A percentile compares a stretch with the other conserved stretches of the same genome.
Conservation (phyloP, 2,329 filamentous ascomycete genomes). For the Pestalotiopsis sp. region DNA sequence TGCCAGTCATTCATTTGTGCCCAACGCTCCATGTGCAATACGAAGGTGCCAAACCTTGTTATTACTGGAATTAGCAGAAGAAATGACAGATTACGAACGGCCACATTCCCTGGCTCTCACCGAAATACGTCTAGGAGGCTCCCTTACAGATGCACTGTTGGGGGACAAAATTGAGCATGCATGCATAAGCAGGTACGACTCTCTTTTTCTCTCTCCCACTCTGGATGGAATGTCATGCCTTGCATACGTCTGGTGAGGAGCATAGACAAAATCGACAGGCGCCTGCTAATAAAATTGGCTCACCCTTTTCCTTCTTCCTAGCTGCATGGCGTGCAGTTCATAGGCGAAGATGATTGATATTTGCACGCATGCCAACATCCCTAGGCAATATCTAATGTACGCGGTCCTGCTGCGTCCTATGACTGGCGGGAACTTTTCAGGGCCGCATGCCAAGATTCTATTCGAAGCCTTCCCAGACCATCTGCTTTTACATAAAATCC, state of each 20-base stretch:
- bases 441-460: not conserved
- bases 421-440: not conserved
- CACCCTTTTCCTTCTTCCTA: not conserved
- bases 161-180: not conserved
- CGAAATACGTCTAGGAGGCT: not conserved
- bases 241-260: not conserved
- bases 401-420: no score
- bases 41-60: not conserved
- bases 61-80: not conserved
- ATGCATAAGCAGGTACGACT: not conserved
- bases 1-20: not conserved
- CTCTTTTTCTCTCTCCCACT: not conserved
- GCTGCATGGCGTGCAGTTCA: not conserved
- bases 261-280: not conserved
- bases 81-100: not conserved
- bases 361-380: no score
- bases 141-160: not conserved
- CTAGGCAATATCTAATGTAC: no score
- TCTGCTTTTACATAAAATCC: not conserved
- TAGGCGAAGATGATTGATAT: no score
- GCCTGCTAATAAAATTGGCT: not conserved
- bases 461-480: not conserved
- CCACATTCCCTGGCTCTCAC: not conserved
- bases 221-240: no score
- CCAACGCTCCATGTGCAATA: not conserved